These are phyloP conservation scores for Copromyces sp. DNA, from an alignment of 495 filamentous ascomycete genomes.

Conservation along the genomic window DNA sequence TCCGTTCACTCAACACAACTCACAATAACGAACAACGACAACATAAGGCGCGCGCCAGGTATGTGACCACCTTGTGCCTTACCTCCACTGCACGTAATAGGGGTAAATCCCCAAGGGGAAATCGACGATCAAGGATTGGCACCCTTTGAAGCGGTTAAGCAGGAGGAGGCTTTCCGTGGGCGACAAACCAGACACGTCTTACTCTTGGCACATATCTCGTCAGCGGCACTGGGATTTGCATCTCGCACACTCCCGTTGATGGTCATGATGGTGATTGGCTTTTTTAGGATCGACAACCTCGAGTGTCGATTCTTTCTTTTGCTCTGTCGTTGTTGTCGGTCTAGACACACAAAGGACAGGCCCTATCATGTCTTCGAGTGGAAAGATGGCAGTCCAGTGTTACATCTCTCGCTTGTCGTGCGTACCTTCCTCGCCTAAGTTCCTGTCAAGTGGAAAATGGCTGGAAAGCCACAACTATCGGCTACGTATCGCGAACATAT, in stretches of 20 bases:
- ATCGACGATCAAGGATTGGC: not conserved
- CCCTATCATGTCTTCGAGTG: not conserved
- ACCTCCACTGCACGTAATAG: not conserved
- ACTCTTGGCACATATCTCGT: not conserved
- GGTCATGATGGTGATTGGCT: not conserved
- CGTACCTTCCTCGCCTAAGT: not conserved
- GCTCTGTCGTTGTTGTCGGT: not conserved
- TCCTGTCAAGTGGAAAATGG: not conserved
- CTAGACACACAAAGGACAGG: not conserved
- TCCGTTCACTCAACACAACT: not conserved
- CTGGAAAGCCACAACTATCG: not conserved
- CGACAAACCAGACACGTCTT: not conserved
- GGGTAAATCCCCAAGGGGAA: not conserved
- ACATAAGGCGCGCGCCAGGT: not conserved
- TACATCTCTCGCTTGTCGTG: not conserved
- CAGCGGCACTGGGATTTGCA: not conserved
- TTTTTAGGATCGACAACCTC: not conserved
- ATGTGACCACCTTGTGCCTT: not conserved
- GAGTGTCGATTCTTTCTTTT: not conserved
- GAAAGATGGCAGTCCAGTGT: not conserved
- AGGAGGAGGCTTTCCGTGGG: not conserved
- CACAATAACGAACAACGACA: not conserved
- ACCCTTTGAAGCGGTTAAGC: not conserved
- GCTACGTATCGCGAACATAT: not conserved
- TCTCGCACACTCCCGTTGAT: not conserved